Conservation (phyloP, 192 early-diverging fungal species). For the Backusella morwellensis region DNA sequence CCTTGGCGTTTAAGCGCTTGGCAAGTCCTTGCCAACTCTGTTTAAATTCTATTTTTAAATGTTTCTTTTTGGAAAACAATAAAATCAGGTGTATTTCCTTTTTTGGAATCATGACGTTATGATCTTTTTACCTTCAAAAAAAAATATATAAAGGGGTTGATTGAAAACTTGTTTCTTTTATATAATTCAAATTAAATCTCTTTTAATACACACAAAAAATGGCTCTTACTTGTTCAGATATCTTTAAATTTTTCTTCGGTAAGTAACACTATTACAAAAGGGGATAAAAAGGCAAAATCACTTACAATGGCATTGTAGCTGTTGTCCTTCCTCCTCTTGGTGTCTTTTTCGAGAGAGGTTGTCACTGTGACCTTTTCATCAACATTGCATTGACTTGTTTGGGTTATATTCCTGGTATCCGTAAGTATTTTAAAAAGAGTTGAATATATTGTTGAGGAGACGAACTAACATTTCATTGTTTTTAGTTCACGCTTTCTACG, state of each 20-base stretch:
- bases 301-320: neutral
- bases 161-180: neutral
- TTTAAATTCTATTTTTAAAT: neutral
- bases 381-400: conserved; percentile 65
- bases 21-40: conserved; percentile 33
- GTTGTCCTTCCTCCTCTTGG: conserved; percentile 58
- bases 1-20: conserved; percentile 46
- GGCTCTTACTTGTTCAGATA: conserved; percentile 26
- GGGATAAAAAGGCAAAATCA: no score
- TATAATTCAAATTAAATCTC: neutral
- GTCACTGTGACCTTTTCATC: conserved; percentile 49
- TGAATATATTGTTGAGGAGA: neutral
- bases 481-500: conserved; percentile 23
- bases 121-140: neutral
- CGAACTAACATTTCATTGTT: neutral
- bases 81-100: neutral
- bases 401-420: conserved; percentile 59
- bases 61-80: neutral
- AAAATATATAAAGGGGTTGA: neutral
- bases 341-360: conserved; percentile 62
- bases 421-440: neutral
- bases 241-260: conserved; percentile 20
- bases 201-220: neutral
- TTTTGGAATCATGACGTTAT: neutral
- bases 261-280: neutral